Conservation (phyloP, 208 protist species). For the Acanthamoeba sp. region DNA sequence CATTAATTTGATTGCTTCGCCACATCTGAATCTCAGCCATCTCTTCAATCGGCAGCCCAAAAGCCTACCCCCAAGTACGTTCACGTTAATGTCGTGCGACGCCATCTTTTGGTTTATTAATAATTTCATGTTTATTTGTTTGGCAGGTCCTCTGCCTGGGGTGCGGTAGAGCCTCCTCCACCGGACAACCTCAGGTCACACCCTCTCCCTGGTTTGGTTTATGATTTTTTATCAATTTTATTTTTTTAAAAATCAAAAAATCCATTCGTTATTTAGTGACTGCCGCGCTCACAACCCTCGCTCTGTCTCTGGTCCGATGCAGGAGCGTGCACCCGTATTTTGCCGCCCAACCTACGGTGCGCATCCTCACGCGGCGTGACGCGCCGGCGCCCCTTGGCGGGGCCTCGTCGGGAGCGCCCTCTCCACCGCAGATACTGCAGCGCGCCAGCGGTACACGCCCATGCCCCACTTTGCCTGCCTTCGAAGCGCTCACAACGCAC, state of each 20-base stretch:
- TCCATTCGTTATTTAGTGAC: too few relatives aligned
- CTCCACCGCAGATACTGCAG: not conserved
- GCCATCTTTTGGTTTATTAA: too few relatives aligned
- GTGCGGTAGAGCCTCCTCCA: too few relatives aligned
- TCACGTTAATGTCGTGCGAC: not conserved
- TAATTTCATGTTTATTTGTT: too few relatives aligned
- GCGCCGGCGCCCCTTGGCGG: not conserved
- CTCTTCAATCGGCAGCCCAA: not conserved
- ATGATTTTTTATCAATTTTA: too few relatives aligned
- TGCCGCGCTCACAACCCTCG: too few relatives aligned
- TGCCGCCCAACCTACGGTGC: constrained; percentile 43
- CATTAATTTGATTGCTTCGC: not conserved
- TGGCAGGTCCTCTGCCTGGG: too few relatives aligned
- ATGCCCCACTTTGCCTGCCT: too few relatives aligned
- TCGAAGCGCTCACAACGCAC: not conserved
- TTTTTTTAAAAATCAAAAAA: too few relatives aligned
- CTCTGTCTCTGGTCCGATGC: not conserved
- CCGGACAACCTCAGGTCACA: too few relatives aligned
- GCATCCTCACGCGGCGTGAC: constrained; percentile 27
- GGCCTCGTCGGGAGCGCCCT: not conserved
- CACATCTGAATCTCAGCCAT: not conserved
- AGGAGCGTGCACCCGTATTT: constrained; percentile 34
- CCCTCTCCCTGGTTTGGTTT: too few relatives aligned
- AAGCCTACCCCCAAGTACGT: not conserved
- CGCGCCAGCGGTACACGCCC: not conserved